phyloP scores from a whole-genome alignment of 352 stramenopile genomes.

The Pythium brassicae region DNA sequence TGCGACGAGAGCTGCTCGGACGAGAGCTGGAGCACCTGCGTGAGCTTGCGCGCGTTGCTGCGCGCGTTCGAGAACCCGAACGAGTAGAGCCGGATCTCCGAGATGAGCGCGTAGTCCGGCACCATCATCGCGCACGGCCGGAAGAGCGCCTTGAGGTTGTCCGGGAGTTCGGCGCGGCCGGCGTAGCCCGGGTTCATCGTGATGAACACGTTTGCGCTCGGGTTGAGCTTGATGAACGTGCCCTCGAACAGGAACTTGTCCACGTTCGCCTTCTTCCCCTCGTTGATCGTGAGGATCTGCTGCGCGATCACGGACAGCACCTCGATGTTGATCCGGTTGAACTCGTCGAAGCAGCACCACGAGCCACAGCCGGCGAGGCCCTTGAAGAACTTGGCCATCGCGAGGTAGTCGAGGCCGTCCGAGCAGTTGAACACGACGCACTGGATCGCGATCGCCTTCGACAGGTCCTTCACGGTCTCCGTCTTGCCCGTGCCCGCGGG shows the following conservation, averaged over 20 bases:
- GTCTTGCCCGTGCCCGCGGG: conserved; percentile 94
- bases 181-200: conserved; percentile 97
- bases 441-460: conserved; percentile 94
- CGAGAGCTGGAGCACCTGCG: conserved; percentile 91
- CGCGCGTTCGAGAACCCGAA: conserved; percentile 90
- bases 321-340: conserved; percentile 96
- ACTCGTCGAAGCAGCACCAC: conserved; percentile 95
- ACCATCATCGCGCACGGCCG: conserved; percentile 95
- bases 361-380: conserved; percentile 88
- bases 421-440: conserved; percentile 96
- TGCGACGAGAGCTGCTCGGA: conserved; percentile 92
- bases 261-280: conserved; percentile 86
- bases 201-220: conserved; percentile 92
- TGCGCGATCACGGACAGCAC: conserved; percentile 94
- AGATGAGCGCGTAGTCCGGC: conserved; percentile 93
- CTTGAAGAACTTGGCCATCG: conserved; percentile 97
- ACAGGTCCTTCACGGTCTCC: conserved; percentile 93
- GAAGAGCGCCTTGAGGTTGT: conserved; percentile 95
- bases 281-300: conserved; percentile 92
- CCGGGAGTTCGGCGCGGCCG: conserved; percentile 90
- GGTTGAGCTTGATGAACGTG: conserved; percentile 90
- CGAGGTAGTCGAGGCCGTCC: conserved; percentile 88
- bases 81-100: conserved; percentile 92
- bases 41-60: conserved; percentile 90
- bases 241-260: conserved; percentile 94